Percentiles rank a stretch among this genome's conserved stretches.
Evolutionary conservation across 192 early-diverging fungal genomes (phyloP).

Genomic region (Fimicolochytrium jonesii): DNA sequence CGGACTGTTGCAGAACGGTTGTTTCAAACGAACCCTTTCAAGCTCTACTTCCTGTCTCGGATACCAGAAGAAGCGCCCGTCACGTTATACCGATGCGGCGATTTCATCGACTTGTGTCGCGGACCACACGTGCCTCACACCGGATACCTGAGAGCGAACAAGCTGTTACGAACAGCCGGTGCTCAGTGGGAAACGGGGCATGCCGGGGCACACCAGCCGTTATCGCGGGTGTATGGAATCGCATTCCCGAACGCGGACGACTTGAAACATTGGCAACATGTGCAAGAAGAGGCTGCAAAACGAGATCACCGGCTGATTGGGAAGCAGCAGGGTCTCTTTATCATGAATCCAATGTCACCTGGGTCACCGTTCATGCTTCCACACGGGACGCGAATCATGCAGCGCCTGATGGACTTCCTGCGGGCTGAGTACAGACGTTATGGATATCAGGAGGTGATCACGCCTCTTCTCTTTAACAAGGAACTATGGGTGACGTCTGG

Average conservation of each 20-base stretch:
- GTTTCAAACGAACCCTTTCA: constrained; percentile 72
- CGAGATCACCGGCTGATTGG: constrained; percentile 51
- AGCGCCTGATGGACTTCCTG: constrained; percentile 70
- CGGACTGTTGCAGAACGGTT: constrained; percentile 56
- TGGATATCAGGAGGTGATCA: constrained; percentile 86
- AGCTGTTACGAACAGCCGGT: constrained; percentile 52
- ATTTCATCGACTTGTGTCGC: constrained; percentile 73
- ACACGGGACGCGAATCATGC: constrained; percentile 71
- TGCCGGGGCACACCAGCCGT: constrained; percentile 9
- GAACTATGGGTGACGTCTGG: constrained; percentile 89
- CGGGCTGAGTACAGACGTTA: constrained; percentile 68
- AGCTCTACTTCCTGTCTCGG: constrained; percentile 58
- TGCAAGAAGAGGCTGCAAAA: constrained; percentile 48
- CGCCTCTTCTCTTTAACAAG: constrained; percentile 89
- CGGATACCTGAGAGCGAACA: constrained; percentile 51
- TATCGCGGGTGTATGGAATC: constrained; percentile 72
- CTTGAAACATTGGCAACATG: constrained; percentile 50
- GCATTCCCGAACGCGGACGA: constrained; percentile 55
- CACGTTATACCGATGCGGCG: constrained; percentile 64
- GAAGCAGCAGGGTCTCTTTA: constrained; percentile 42
- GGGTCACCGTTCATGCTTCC: constrained; percentile 52
- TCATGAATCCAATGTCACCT: constrained; percentile 35
- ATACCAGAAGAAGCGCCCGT: constrained; percentile 46
- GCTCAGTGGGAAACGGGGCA: constrained; percentile 54
- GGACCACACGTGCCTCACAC: constrained; percentile 75